These are phyloP conservation scores for Trichothecium roseum DNA, from an alignment of 2,329 filamentous ascomycete genomes.

Conservation along the genomic window DNA sequence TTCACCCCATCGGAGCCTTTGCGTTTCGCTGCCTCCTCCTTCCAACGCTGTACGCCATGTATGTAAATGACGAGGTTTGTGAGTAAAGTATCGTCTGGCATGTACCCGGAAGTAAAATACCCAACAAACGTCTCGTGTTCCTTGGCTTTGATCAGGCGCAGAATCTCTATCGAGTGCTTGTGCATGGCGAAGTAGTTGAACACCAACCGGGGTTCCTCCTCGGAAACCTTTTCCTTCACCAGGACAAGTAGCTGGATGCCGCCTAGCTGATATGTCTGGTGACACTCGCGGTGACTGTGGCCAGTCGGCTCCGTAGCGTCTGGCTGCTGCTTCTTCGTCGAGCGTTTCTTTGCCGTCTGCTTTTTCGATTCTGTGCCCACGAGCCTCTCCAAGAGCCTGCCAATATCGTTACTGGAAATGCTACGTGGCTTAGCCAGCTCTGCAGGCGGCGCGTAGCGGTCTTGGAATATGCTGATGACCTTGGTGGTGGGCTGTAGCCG, in stretches of 20 bases:
- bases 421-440: not conserved
- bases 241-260: constrained; percentile 14
- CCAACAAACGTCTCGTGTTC: constrained; percentile 16
- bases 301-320: too few relatives aligned
- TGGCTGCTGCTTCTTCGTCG: too few relatives aligned
- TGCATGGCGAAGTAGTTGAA: constrained; percentile 21
- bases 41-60: too few relatives aligned
- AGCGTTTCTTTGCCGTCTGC: too few relatives aligned
- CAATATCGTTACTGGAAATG: not conserved
- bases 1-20: too few relatives aligned
- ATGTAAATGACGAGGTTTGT: not conserved
- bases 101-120: constrained; percentile 14
- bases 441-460: constrained; percentile 8
- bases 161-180: constrained; percentile 14
- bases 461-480: constrained; percentile 12
- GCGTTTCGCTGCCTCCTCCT: too few relatives aligned
- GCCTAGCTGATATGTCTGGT: constrained; percentile 11
- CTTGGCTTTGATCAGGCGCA: constrained; percentile 13
- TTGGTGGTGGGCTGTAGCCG: constrained; percentile 13
- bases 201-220: constrained; percentile 15
- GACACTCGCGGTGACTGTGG: constrained; percentile 5
- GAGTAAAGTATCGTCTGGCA: constrained; percentile 2
- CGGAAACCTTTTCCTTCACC: constrained; percentile 12
- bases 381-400: not conserved
- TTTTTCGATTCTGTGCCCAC: constrained; percentile 2